Conservation (phyloP, 1,139 yeast species). For the Pichia terricola region DNA sequence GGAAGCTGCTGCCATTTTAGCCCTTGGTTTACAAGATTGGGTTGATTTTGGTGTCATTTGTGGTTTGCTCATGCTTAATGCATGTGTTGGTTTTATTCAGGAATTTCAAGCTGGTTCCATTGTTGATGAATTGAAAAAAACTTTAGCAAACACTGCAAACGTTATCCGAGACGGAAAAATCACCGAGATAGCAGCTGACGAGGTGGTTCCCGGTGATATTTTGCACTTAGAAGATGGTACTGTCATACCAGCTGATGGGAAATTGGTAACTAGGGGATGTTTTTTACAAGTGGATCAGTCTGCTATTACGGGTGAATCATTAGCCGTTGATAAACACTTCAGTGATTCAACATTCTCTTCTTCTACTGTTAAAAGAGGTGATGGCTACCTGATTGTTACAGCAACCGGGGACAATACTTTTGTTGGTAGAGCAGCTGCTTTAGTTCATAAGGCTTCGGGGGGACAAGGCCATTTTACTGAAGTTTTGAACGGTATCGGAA, state of each 20-base stretch:
- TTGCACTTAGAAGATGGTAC: slow-evolving; percentile 90
- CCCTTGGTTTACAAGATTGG: slow-evolving; percentile 98
- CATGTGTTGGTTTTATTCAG: slow-evolving; percentile 92
- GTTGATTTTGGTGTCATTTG: slow-evolving; percentile 97
- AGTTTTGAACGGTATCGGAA: slow-evolving; percentile 96
- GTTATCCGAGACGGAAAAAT: slow-evolving; percentile 79
- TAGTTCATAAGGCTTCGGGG: slow-evolving; percentile 86
- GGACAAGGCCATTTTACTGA: slow-evolving; percentile 96
- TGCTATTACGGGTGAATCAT: slow-evolving; percentile 96
- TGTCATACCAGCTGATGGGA: slow-evolving; percentile 93
- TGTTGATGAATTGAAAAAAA: slow-evolving; percentile 89
- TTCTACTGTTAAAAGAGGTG: slow-evolving; percentile 95
- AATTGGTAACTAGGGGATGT: slow-evolving; percentile 80
- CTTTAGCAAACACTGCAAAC: slow-evolving; percentile 80
- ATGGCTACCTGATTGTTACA: slow-evolving; percentile 89
- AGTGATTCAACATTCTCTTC: slow-evolving; percentile 91
- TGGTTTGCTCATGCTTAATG: slow-evolving; percentile 80
- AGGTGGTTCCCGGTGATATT: slow-evolving; percentile 89
- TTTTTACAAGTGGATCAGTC: slow-evolving; percentile 94
- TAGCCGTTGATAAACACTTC: slow-evolving; percentile 86
- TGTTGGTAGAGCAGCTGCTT: slow-evolving; percentile 93
- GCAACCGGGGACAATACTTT: slow-evolving; percentile 92
- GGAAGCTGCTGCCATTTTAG: slow-evolving; percentile 97
- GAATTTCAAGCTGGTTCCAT: slow-evolving; percentile 96
- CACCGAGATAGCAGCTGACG: slow-evolving; percentile 66